Evolutionary conservation across 2,329 filamentous ascomycete genomes (phyloP), one percentile per base, ranked within the genome.

Genomic region (Colletotrichum lentis): DNA sequence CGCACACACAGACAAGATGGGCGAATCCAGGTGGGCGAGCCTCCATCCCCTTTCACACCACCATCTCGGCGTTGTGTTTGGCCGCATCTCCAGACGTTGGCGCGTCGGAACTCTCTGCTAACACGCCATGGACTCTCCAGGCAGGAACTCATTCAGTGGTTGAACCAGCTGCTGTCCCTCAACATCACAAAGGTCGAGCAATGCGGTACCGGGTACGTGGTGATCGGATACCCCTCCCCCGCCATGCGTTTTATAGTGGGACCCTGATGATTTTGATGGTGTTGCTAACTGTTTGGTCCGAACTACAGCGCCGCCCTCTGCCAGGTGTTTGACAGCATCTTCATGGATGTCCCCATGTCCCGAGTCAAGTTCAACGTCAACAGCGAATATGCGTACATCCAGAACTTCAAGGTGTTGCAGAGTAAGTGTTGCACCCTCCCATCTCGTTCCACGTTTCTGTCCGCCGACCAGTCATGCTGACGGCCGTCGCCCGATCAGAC

Each of bases 171-270:
- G 71, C 90, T 99, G 59, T 94, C 97, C 84, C 91, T 99, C 77
- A 99, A 98, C 84, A 90, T 99, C 76, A 98, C 92, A 76, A 98
- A 97, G 83, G 93, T 99, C 79, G 96, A 99, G 84, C 96, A 99
- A 86, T 98, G 95, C 80, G 96, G 96, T 80, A 98, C 95, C 77
- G 96, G 95, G 95, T 98, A 90, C 76, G 84, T 79, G 71, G 67
- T 47, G 70, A 73, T 73, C 76, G 72, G 73, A 75, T 85, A 73
- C 73, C 71, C 73, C 72, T 74, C 76, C 75, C 72, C 74, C 74
- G 67, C 73, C 62, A 69, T 61, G 27, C 41, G 62, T 57, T 8
- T 58, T 41, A 69, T 39, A 60, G 62, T 69, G 66, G 66, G 66
- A 69, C 66, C 66, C 27, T 39, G 64, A 43, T 59, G 57, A 43